Base-by-base conservation (phyloP, 1,284 basidiomycete genomes). In the Ceratobasidium sp. region DNA sequence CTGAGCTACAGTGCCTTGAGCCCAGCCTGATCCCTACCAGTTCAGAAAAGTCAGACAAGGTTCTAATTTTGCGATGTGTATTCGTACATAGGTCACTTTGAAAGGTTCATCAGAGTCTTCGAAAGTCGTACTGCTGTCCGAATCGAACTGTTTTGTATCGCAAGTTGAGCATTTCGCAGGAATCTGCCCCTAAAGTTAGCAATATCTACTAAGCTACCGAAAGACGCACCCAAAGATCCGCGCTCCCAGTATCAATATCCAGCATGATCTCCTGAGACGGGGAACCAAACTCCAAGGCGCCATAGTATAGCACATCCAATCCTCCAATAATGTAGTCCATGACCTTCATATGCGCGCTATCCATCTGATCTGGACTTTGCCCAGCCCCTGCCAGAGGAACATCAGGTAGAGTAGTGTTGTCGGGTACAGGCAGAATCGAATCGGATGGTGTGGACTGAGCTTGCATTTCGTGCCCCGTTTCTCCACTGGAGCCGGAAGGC, bases 191-290 rank as follows among this genome's bases (percentile, higher is more conserved):
- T 8, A 16, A 52, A 4, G 12, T 69, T 14, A 69, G 35, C n/a
- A 12, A 27, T 48, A 23, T 20, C 35, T 7, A 20, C 4, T 20
- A 18, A 12, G 1, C 7, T n/a, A 23, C 18, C 16, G 46, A 16
- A 16, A 71, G 33, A 55, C 74, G 50, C 18, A 81, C 81, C 81
- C 81, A 81, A 30, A 83, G 81, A 79, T 86, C 85, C 1, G 83
- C 82, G 44, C 82, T 83, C 46, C 85, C 84, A 6, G 85, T 86
- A 78, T 86, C 85, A 75, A 85, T 83, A 77, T 85, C 84, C 62
- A 86, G 82, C 35, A 81, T 81, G 38, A 81, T 35, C 23, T 60
- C 65, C 62, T 81, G 81, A 30, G 73, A 35, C 7, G 70, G 77
- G 18, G 73, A 79, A 5, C 81, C 81, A 44, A 81, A 62, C 20